Conservation (phyloP, 2,329 filamentous ascomycete species). For the Berkeleyomyces rouxiae region DNA sequence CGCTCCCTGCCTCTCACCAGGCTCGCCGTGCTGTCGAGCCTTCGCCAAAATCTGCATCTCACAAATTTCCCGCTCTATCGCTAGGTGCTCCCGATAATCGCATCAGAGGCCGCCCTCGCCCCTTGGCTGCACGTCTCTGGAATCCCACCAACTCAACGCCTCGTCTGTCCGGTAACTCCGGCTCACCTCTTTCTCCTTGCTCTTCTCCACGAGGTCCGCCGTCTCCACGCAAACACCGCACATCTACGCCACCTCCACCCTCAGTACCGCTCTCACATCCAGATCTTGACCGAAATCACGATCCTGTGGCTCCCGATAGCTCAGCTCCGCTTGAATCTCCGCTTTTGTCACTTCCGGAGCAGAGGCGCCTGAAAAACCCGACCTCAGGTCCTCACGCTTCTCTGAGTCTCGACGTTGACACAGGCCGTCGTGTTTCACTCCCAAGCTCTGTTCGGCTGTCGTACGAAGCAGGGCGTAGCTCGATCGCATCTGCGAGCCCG, state of each 20-base stretch:
- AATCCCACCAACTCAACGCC: constrained; percentile 45
- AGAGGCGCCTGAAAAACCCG: constrained; percentile 29
- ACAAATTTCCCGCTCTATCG: neutral
- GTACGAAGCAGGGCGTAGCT: constrained; percentile 30
- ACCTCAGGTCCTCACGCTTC: constrained; percentile 25
- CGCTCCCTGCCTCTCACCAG: neutral
- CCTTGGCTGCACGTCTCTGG: constrained; percentile 37
- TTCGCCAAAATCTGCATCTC: neutral
- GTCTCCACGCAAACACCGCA: constrained; percentile 26
- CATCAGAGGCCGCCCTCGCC: constrained; percentile 22
- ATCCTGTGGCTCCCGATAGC: constrained; percentile 22
- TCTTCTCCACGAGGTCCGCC: neutral
- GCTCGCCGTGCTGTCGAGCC: constrained; percentile 6
- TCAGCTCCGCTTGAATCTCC: constrained; percentile 32
- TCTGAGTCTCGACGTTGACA: constrained; percentile 31
- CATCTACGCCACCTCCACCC: constrained; percentile 37
- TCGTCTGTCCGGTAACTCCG: constrained; percentile 20
- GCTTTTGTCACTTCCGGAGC: constrained; percentile 34
- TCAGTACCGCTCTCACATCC: constrained; percentile 33
- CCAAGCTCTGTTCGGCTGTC: constrained; percentile 37
- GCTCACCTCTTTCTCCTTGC: constrained; percentile 6
- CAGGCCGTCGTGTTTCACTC: constrained; percentile 33
- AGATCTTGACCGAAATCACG: constrained; percentile 23
- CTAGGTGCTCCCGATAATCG: neutral
- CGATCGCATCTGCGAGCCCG: neutral